Percentiles rank a stretch among this genome's conserved stretches.
Conservation (phyloP, 352 stramenopile species). For the Globisporangium perplexum region DNA sequence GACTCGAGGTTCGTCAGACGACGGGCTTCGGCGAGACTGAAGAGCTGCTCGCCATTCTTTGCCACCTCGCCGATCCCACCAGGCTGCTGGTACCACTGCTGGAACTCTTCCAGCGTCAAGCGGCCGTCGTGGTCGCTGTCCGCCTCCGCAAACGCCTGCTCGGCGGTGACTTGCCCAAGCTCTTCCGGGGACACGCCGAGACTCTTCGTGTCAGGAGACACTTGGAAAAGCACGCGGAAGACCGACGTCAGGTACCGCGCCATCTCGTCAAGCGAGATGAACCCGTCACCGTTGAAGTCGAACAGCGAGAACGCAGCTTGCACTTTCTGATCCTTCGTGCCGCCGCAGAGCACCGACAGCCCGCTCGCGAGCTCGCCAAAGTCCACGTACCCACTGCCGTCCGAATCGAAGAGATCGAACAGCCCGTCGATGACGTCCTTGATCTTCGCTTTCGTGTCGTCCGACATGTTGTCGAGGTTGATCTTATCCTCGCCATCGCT, state of each 20-base stretch:
- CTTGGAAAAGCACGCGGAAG: constrained; percentile 82
- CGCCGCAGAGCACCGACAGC: constrained; percentile 75
- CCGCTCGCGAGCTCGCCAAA: constrained; percentile 82
- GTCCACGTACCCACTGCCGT: constrained; percentile 69
- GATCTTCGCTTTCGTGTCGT: constrained; percentile 37
- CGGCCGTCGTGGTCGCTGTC: constrained; percentile 66
- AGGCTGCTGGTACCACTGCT: constrained; percentile 78
- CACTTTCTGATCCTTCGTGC: constrained; percentile 85
- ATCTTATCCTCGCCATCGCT: not conserved
- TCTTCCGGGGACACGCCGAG: constrained; percentile 68
- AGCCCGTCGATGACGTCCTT: constrained; percentile 55
- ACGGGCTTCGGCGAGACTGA: constrained; percentile 62
- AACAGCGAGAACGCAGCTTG: constrained; percentile 81
- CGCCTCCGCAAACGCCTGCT: constrained; percentile 72
- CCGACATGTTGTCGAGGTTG: constrained; percentile 4
- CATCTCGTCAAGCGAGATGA: constrained; percentile 86
- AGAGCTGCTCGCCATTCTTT: constrained; percentile 75
- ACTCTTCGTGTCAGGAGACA: constrained; percentile 56
- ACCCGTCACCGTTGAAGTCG: constrained; percentile 87
- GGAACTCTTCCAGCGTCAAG: constrained; percentile 82
- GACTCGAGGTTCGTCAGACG: constrained; percentile 74
- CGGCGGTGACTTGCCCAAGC: constrained; percentile 67
- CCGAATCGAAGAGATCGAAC: constrained; percentile 79
- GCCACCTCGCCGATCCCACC: constrained; percentile 67
- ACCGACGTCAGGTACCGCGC: constrained; percentile 84